Evolutionary conservation across 2,329 filamentous ascomycete genomes (phyloP).

Genomic region (Polytolypa hystricis): DNA sequence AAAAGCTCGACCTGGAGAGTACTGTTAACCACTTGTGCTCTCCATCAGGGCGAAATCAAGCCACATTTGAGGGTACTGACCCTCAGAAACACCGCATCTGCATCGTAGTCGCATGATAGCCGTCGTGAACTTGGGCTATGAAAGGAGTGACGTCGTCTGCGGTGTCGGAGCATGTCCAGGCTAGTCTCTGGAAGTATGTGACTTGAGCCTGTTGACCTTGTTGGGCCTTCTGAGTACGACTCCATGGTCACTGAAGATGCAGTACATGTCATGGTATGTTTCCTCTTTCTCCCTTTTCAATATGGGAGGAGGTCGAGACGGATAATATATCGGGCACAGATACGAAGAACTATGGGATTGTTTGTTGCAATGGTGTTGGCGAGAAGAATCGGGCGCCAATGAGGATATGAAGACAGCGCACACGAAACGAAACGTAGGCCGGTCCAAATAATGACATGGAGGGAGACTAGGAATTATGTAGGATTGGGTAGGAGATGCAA

Average conservation of each 20-base stretch:
- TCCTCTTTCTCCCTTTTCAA: too few species aligned
- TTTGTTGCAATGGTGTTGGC: too few species aligned
- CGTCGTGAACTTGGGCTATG: constrained; percentile 27
- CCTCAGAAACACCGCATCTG: constrained; percentile 35
- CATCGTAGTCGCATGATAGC: constrained; percentile 34
- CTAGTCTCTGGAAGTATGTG: constrained; percentile 23
- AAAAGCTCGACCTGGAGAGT: constrained; percentile 36
- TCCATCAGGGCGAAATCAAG: not conserved
- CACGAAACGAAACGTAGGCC: too few species aligned
- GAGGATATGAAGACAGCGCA: too few species aligned
- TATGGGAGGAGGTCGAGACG: too few species aligned
- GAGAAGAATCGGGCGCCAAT: too few species aligned
- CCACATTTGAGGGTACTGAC: too few species aligned
- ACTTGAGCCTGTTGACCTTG: constrained; percentile 13
- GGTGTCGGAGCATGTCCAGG: constrained; percentile 26
- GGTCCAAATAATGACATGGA: too few species aligned
- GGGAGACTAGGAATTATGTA: too few species aligned
- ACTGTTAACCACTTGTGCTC: not conserved
- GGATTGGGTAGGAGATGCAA: too few species aligned
- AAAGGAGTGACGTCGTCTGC: constrained; percentile 35
- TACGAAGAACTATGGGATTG: too few species aligned
- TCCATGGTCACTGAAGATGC: constrained; percentile 30
- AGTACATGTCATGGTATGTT: constrained; percentile 30
- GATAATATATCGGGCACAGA: too few species aligned
- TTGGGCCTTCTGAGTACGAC: constrained; percentile 19